Conservation (phyloP, 1,284 basidiomycete species). For the Ceratobasidium sp. region DNA sequence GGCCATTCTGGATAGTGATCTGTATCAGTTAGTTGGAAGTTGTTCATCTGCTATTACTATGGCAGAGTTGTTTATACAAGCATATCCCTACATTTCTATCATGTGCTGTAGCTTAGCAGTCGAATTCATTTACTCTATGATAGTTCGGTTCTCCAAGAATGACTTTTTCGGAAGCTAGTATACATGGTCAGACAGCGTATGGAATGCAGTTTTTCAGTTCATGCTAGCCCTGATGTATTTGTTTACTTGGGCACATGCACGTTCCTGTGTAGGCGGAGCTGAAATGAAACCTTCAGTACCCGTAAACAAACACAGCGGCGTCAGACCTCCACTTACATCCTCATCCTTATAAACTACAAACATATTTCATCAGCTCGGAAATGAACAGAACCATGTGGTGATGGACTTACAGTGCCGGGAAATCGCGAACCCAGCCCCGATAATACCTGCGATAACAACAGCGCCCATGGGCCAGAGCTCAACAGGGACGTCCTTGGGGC, state of each 20-base stretch:
- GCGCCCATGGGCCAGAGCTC: slow-evolving; percentile 47
- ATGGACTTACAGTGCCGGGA: slow-evolving; percentile 42
- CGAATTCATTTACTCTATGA: not conserved
- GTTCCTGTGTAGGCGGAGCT: slow-evolving; percentile 34
- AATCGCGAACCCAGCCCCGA: slow-evolving; percentile 44
- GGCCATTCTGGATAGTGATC: slow-evolving; percentile 4
- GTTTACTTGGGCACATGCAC: not conserved
- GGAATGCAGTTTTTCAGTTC: no score
- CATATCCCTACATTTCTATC: not conserved
- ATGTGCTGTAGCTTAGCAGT: slow-evolving; percentile 5
- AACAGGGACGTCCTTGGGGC: slow-evolving; percentile 44
- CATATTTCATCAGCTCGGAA: not conserved
- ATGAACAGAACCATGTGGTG: not conserved
- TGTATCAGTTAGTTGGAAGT: not conserved
- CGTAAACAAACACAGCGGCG: not conserved
- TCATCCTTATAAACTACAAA: slow-evolving; percentile 40
- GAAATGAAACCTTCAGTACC: slow-evolving; percentile 22
- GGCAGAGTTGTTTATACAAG: not conserved
- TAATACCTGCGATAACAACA: slow-evolving; percentile 39
- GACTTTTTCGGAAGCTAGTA: slow-evolving; percentile 9
- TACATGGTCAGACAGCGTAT: not conserved
- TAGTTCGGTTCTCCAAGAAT: slow-evolving; percentile 7
- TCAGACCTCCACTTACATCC: slow-evolving; percentile 14
- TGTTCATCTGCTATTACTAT: not conserved
- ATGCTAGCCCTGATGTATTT: no score